phyloP scores from a whole-genome alignment of 345 rosid species.

The Hevea brasiliensis region DNA sequence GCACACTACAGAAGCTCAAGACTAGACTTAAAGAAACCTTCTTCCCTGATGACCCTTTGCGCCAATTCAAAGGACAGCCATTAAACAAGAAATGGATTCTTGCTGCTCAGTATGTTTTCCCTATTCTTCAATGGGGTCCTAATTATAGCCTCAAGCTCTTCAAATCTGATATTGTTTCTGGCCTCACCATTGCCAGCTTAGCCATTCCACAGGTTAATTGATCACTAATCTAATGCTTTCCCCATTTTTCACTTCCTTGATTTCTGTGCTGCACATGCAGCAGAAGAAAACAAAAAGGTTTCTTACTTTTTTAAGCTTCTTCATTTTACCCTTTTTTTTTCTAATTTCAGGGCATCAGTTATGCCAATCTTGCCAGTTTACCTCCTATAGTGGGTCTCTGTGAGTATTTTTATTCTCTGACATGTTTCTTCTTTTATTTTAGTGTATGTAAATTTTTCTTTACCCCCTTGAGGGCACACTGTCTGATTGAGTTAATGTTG shows the following conservation, averaged over 20 bases:
- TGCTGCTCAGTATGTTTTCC: constrained; percentile 73
- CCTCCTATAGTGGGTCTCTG: constrained; percentile 93
- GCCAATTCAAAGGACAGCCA: constrained; percentile 86
- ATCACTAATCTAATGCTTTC: neutral
- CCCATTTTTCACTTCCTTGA: neutral
- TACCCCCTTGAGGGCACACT: neutral
- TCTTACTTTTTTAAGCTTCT: neutral
- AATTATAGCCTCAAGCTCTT: constrained; percentile 60
- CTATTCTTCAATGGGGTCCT: constrained; percentile 92
- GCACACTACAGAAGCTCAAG: constrained; percentile 54
- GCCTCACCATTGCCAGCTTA: constrained; percentile 96
- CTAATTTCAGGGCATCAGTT: constrained; percentile 80
- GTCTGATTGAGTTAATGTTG: neutral
- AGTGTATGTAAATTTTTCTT: neutral
- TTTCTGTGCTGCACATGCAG: neutral
- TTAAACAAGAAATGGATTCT: constrained; percentile 51
- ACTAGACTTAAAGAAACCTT: constrained; percentile 76
- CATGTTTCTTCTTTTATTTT: neutral
- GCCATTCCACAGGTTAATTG: constrained; percentile 90
- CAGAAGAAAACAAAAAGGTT: neutral
- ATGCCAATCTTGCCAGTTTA: constrained; percentile 89
- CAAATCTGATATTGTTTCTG: constrained; percentile 83
- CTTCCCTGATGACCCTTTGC: constrained; percentile 93
- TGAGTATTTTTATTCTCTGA: constrained; percentile 39
- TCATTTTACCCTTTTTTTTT: neutral